Base-by-base conservation (phyloP, 164 flowering plant species). In the Dillenia turbinata region DNA sequence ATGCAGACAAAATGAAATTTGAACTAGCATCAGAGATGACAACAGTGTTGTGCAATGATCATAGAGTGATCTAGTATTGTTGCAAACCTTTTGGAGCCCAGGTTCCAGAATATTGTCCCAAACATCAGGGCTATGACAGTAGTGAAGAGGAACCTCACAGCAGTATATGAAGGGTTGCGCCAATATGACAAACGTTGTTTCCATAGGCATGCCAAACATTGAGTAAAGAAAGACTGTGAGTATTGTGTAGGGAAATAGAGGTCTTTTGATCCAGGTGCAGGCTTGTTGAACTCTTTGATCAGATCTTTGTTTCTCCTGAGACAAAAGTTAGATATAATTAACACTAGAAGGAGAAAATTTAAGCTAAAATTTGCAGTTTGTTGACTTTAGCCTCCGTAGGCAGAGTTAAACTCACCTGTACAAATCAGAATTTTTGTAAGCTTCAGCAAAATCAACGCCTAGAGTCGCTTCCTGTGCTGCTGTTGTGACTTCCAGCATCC, bases 281-380 rank as follows among this genome's bases (percentile, higher is more conserved):
- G 33, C 33, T 26, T 26, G 33, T 3, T 2, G 1, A 26, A 26
- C 5, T 75, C 81, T 14, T 48, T 45, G 11, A 80, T 73, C 33
- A 77, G 61, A 19, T 62, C 72, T 60, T 80, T 80, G 72, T 80
- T 80, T 67, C 81, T 77, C 76, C 84, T 78, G 77, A 66, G 57
- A 49, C 48, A 40, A 54, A 26, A 26, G 33, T 3, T 26, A 26
- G 33, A 26, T 1, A 26, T 26, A 26, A 26, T 1, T 3, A 26
- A 26, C 33, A 26, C 33, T 26, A 26, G 5, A 1, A 5, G 33
- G 33, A 26, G 33, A 26, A 26, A 26, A 26, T 26, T 26, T 26
- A 2, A 26, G 33, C 33, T 2, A 5, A 26, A 26, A 26, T 26
- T 26, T 26, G 33, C 33, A 26, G 5, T 26, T n/a, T n/a, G n/a